phyloP scores from a whole-genome alignment of 768 basidiomycete species.

The Coprinopsis marcescibilis region DNA sequence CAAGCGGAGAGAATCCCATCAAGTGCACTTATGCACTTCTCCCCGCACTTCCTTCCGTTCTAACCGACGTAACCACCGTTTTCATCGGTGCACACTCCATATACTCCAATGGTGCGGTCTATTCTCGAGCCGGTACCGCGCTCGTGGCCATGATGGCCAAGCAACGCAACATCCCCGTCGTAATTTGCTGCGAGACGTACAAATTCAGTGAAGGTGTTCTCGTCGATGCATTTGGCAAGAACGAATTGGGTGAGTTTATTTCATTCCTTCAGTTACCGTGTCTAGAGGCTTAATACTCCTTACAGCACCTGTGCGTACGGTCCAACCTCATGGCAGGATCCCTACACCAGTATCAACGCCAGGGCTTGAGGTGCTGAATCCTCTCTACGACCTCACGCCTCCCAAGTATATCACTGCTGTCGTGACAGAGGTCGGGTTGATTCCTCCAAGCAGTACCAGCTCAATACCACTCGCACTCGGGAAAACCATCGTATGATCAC shows the following conservation, averaged over 20 bases:
- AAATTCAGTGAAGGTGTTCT: conserved; percentile 93
- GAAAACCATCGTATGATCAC: conserved; percentile 33
- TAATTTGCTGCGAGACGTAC: conserved; percentile 98
- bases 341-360: conserved; percentile 28
- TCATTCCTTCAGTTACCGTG: not conserved
- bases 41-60: conserved; percentile 72
- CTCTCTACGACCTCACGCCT: conserved; percentile 92
- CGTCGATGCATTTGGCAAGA: conserved; percentile 92
- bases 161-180: conserved; percentile 81
- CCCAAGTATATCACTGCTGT: conserved; percentile 91
- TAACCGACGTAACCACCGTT: conserved; percentile 78
- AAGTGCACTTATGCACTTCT: conserved; percentile 91
- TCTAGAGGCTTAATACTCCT: not conserved
- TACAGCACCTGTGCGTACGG: conserved; percentile 32
- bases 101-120: conserved; percentile 91
- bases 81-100: conserved; percentile 92
- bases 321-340: conserved; percentile 21
- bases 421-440: conserved; percentile 94
- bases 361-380: conserved; percentile 74
- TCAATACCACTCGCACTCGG: conserved; percentile 74
- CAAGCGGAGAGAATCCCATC: conserved; percentile 52
- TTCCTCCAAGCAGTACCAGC: conserved; percentile 87
- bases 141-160: conserved; percentile 96
- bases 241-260: conserved; percentile 74
- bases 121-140: conserved; percentile 91